Base-by-base conservation (phyloP, 768 basidiomycete species). In the Calvatia gigantea region DNA sequence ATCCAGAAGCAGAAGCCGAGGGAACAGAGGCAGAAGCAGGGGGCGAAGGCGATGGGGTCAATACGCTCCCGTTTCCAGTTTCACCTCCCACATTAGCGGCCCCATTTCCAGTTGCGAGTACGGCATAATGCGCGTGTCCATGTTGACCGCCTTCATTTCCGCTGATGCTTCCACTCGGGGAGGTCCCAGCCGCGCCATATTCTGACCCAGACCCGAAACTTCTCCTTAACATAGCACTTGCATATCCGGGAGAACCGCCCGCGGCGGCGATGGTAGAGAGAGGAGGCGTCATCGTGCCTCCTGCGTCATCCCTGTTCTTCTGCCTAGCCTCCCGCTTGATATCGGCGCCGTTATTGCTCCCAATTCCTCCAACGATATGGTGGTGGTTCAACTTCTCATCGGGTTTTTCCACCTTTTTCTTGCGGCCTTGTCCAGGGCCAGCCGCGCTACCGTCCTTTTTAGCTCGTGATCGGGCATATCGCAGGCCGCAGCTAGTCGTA, bases 381-480 rank as follows among this genome's bases (percentile, higher is more conserved):
- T 46, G 35, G 8, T 42, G 51, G 6, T 43, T 28, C 11, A 29
- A 15, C 27, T 47, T 46, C 8, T 46, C 37, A 21, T 48, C 46
- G 27, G 45, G 2, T 38, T 55, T 46, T n/a, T 46, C 44, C 8
- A 66, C 69, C 61, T 87, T 86, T 50, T 89, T 87, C 69, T 89
- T 87, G 56, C 83, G 78, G 56, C 83, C 76, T 33, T 87, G 82
- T 66, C 83, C 61, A 51, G 67, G 79, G 9, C 75, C 60, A 15
- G 72, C 72, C 57, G 73, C 72, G 61, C 81, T 76, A 15, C 86
- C 92, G 71, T 89, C 90, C 67, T 91, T 91, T 74, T 94, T 94
- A 55, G 92, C 92, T 64, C 89, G 83, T 51, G 89, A 89, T 54
- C 91, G 86, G 58, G 92, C 91, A 69, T 84, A 94, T 43, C 91